Evolutionary conservation across 192 early-diverging fungal genomes (phyloP), one percentile per base, ranked within the genome.

Genomic region (Backusella psychrophila): DNA sequence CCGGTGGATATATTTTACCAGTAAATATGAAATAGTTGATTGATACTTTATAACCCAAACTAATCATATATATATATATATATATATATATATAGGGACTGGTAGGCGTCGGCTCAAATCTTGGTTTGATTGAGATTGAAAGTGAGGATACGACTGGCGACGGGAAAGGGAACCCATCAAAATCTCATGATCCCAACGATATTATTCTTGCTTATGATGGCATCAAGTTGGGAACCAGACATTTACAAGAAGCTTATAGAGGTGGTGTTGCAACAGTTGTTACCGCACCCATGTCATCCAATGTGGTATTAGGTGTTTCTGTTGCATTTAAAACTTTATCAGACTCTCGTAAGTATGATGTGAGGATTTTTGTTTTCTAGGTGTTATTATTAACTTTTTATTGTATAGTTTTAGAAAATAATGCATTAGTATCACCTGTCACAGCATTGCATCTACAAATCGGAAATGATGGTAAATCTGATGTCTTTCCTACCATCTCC

Each of bases 71-170:
- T 9, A 69, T 7, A 11, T 59, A 86, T 9, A 69, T 7, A 11
- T 59, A 86, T n/a, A 56, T 56, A 11, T 17, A 38, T 9, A 69
- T 7, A 11, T 59, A 86, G 84, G 89, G 89, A 11, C 75, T 90
- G 8, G 74, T 90, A 53, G 89, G 89, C 19, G 90, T 85, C 33
- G 83, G 86, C 14, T 80, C 85, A 17, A 52, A 65, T 35, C 77
- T 94, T 19, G 94, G 94, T 15, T 74, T 95, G 36, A 76, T 83
- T 26, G 94, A 94, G 78, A 94, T 95, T 72, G 33, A 71, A 21
- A 44, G 75, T 6, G 94, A 95, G 75, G 76, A 71, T 4, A 38
- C 72, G 7, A 93, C 91, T 35, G 74, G 80, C n/a, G 93, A 94
- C 81, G 93, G 93, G 2, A 63, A 80, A 15, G 74, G 76, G 0